Evolutionary conservation across 352 stramenopile genomes (phyloP).

Genomic region (Phytophthora cryptogea): DNA sequence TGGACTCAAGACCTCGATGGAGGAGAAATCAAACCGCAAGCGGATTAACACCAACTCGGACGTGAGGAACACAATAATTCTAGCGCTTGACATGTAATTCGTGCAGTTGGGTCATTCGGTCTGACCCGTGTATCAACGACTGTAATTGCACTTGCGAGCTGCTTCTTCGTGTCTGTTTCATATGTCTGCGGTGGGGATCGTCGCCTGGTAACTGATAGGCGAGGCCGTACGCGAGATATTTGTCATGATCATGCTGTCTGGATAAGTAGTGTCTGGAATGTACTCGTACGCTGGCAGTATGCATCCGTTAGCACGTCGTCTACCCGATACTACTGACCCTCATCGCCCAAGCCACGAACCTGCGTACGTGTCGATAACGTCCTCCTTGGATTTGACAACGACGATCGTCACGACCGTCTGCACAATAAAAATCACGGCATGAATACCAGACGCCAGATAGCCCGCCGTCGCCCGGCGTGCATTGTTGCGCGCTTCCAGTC

Average conservation of each 20-base stretch:
- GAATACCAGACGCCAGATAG: slow-evolving; percentile 51
- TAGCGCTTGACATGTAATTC: slow-evolving; percentile 17
- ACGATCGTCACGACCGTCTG: slow-evolving; percentile 64
- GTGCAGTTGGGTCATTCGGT: slow-evolving; percentile 6
- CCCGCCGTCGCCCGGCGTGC: slow-evolving; percentile 36
- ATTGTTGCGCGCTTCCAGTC: slow-evolving; percentile 45
- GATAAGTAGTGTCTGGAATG: slow-evolving; percentile 67
- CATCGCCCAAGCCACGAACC: slow-evolving; percentile 36
- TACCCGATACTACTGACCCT: not conserved
- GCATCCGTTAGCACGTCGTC: not conserved
- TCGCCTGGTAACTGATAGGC: slow-evolving; percentile 63
- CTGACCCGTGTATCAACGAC: not conserved
- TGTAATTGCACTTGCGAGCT: slow-evolving; percentile 17
- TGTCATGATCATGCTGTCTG: slow-evolving; percentile 45
- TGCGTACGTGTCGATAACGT: slow-evolving; percentile 86
- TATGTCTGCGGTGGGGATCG: slow-evolving; percentile 67
- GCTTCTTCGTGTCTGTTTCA: slow-evolving; percentile 23
- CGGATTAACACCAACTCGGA: not conserved
- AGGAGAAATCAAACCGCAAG: slow-evolving; percentile 46
- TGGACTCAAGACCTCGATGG: slow-evolving; percentile 77
- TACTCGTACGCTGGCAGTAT: slow-evolving; percentile 72
- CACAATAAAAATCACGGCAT: slow-evolving; percentile 62
- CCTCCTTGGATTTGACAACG: slow-evolving; percentile 78
- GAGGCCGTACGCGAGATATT: slow-evolving; percentile 44
- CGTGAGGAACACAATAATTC: slow-evolving; percentile 6